Percentiles rank a stretch among this genome's conserved stretches.
Conservation (phyloP, 192 early-diverging fungal species). For the Borealophlyctis nickersoniae region DNA sequence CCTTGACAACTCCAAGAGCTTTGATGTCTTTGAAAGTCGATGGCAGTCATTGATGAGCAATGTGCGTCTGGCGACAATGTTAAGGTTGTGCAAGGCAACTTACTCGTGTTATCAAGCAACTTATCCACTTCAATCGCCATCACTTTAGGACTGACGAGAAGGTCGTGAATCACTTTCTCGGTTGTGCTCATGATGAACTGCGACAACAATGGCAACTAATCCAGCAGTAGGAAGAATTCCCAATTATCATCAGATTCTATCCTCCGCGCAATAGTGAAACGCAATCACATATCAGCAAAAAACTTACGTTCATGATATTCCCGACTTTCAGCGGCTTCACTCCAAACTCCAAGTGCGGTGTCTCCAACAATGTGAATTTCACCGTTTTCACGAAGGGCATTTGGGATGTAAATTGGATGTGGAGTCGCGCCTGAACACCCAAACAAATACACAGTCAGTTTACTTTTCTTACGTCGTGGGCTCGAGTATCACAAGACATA, state of each 20-base stretch:
- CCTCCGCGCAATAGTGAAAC: no score
- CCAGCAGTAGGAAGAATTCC: background rate
- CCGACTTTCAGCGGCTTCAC: conserved; percentile 24
- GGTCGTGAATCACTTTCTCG: conserved; percentile 12
- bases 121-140: conserved; percentile 26
- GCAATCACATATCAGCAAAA: no score
- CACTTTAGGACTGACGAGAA: conserved; percentile 26
- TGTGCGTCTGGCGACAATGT: background rate
- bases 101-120: background rate
- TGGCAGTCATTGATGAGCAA: no score
- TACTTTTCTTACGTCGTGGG: no score
- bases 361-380: conserved; percentile 21
- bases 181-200: conserved; percentile 27
- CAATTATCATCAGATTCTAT: no score
- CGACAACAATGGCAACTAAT: conserved; percentile 8
- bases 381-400: conserved; percentile 23
- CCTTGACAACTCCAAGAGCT: conserved; percentile 25
- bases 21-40: no score
- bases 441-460: no score
- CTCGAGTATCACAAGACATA: no score
- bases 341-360: conserved; percentile 19
- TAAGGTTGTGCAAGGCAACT: no score
- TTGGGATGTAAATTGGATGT: conserved; percentile 13
- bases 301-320: conserved; percentile 27
- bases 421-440: conserved; percentile 15